Evolutionary conservation across 2,329 filamentous ascomycete species (phyloP).

Genomic region (Fusarium sp.): DNA sequence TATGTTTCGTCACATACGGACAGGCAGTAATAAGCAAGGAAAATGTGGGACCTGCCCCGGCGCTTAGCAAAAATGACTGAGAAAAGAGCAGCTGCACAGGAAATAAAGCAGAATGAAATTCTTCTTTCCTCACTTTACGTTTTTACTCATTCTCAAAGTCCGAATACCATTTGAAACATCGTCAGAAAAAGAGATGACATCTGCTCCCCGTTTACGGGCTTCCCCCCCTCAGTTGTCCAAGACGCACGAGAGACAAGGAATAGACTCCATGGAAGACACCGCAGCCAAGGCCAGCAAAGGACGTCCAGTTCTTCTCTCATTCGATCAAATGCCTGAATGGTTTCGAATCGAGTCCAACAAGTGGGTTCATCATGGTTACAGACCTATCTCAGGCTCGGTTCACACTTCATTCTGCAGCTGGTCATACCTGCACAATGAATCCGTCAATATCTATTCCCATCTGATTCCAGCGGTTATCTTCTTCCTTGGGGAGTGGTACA

Average conservation of each 20-base stretch:
- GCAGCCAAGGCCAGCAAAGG: not conserved
- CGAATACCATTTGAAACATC: not conserved
- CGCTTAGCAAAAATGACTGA: not conserved
- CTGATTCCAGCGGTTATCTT: not conserved
- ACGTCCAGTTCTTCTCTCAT: not conserved
- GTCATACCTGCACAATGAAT: not conserved
- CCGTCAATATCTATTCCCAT: conserved; percentile 3
- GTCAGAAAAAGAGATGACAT: not conserved
- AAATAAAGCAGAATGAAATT: not conserved
- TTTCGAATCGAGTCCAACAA: not conserved
- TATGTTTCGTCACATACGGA: not conserved
- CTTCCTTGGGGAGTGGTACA: not conserved
- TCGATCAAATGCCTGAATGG: conserved; percentile 2
- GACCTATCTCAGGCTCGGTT: not conserved
- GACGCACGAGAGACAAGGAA: not conserved
- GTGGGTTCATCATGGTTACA: not conserved
- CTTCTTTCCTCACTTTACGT: not conserved
- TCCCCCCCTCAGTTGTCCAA: not conserved
- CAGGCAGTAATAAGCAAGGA: not conserved
- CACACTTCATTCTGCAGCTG: not conserved
- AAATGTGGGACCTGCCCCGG: not conserved
- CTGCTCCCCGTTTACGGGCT: not conserved
- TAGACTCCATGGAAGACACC: not conserved
- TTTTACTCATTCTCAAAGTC: not conserved
- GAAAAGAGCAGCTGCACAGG: not conserved